A percentile compares a stretch with the other conserved stretches of the same genome.
phyloP scores from a whole-genome alignment of 75 land plant genomes.

The Chamaecyparis obtusa region DNA sequence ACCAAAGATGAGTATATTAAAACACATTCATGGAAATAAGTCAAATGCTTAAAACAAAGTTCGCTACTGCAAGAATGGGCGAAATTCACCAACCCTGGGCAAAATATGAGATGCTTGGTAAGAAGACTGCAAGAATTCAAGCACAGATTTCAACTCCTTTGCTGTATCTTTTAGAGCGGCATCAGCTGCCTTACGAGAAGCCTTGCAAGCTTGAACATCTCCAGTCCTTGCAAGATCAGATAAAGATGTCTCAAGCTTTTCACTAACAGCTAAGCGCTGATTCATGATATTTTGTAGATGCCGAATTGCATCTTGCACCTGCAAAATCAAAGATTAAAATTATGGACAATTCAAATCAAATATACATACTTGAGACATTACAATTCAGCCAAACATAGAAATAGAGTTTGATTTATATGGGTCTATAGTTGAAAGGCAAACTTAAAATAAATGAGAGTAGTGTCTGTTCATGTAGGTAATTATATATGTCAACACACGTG shows the following conservation, averaged over 20 bases:
- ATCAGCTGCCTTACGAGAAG: constrained; percentile 80
- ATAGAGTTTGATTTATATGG: neutral
- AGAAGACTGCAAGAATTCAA: constrained; percentile 53
- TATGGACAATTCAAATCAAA: neutral
- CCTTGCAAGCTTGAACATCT: constrained; percentile 86
- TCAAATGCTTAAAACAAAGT: neutral
- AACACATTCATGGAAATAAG: neutral
- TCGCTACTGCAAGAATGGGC: neutral
- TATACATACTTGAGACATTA: neutral
- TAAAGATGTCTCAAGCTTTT: constrained; percentile 82
- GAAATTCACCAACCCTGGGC: constrained; percentile 54
- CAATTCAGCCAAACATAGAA: neutral
- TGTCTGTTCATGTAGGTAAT: too few species aligned
- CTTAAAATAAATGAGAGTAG: neutral
- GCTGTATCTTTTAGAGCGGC: constrained; percentile 59
- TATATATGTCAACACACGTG: too few species aligned
- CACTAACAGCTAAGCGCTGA: constrained; percentile 55
- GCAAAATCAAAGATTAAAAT: constrained; percentile 12
- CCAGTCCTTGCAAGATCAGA: constrained; percentile 89
- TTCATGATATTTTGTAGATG: constrained; percentile 58
- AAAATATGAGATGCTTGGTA: constrained; percentile 55
- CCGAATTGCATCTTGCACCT: constrained; percentile 78
- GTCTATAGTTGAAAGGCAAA: neutral
- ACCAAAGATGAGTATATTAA: neutral
- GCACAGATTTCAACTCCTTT: constrained; percentile 71